Evolutionary conservation across 345 rosid species (phyloP).

Genomic region (Moringa oleifera): DNA sequence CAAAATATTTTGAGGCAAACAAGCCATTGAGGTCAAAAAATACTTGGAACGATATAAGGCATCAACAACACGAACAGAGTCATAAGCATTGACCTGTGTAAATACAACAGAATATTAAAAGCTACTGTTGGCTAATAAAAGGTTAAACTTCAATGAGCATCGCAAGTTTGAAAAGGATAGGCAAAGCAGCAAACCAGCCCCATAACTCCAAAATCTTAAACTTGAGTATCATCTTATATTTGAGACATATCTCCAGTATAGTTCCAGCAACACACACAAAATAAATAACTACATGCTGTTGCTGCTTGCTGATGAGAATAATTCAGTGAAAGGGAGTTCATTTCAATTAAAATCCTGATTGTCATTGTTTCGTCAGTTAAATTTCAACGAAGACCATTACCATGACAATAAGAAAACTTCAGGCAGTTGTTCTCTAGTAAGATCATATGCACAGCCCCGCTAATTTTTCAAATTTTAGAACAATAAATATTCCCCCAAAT

Average conservation of each 20-base stretch:
- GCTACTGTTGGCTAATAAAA: not conserved
- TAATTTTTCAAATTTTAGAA: not conserved
- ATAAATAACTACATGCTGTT: not conserved
- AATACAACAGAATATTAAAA: not conserved
- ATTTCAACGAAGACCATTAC: too few species aligned
- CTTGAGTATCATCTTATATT: too few species aligned
- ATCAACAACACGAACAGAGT: conserved; percentile 65
- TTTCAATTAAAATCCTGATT: not conserved
- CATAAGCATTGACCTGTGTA: conserved; percentile 71
- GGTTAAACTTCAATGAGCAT: too few species aligned
- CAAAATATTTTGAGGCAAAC: conserved; percentile 27
- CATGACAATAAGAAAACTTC: too few species aligned
- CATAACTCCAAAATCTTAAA: not conserved
- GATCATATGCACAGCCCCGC: too few species aligned
- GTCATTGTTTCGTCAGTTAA: too few species aligned
- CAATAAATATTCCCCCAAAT: not conserved
- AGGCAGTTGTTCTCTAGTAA: too few species aligned
- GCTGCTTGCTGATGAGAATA: conserved; percentile 1
- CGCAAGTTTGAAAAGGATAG: too few species aligned
- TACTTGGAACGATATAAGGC: conserved; percentile 76
- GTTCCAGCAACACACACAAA: not conserved
- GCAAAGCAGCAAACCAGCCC: not conserved
- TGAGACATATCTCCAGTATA: conserved; percentile 5
- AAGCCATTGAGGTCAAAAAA: conserved; percentile 42
- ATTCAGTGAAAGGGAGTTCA: not conserved